Base-by-base conservation (phyloP, 441 rosid genomes). In the Syzygium syzygioides region DNA sequence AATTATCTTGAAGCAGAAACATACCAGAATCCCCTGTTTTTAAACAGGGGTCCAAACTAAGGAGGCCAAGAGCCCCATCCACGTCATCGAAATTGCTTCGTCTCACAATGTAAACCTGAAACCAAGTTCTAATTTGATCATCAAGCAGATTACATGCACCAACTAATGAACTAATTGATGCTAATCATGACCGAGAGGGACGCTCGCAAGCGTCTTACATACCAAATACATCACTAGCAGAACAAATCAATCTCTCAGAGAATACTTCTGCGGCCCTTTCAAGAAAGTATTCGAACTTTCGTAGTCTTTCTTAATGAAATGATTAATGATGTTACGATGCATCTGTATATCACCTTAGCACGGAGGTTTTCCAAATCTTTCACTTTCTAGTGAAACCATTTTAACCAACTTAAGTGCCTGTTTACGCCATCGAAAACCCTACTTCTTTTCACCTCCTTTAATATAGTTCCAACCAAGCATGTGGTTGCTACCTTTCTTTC, bases 101-200 rank as follows among this genome's bases (percentile, higher is more conserved):
- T 26, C 89, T 57, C 37, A 79, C 68, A 45, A 87, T n/a, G 71
- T 87, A 80, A 45, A 87, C 89, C 89, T 87, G 86, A 76, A 87
- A 79, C 34, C 32, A 54, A 87, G 80, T 34, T 76, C 32, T 41
- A 87, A 66, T 76, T 34, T 66, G 53, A 87, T 53, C 53, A 37
- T 20, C 19, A 52, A 59, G 55, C 71, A 66, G 34, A 28, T 87
- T 30, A 71, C 50, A 71, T 10, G 80, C 3, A 71, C 83, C 5
- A 76, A 52, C 23, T 34, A 66, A 53, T 52, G 55, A 66, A 55
- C 54, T 26, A 66, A 66, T 60, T 30, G 12, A 55, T 20, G 76
- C 57, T 54, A 37, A 87, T 9, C 55, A 41, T 54, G n/a, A 54
- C 56, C 52, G 25, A 50, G 83, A 76, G 52, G 52, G 52, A 41